Evolutionary conservation across 2,329 filamentous ascomycete species (phyloP).

Genomic region (Aspergillus texensis): DNA sequence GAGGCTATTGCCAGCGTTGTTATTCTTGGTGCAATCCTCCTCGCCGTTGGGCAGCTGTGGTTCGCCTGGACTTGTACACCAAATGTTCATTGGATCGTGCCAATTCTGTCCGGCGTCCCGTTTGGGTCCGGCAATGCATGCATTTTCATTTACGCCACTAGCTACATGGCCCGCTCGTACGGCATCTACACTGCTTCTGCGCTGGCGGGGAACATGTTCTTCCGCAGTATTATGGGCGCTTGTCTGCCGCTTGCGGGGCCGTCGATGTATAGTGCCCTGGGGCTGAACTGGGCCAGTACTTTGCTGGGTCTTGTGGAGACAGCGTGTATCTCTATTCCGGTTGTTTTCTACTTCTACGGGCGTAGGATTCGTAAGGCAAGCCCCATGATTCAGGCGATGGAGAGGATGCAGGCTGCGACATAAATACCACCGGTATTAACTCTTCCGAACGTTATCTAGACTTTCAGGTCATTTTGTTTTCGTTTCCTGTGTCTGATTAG

Average conservation of each 20-base stretch:
- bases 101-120: conserved; percentile 75
- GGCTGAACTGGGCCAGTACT: conserved; percentile 75
- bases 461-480: too few species aligned
- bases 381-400: conserved; percentile 45
- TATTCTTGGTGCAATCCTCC: conserved; percentile 71
- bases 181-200: conserved; percentile 78
- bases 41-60: conserved; percentile 74
- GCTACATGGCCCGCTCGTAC: conserved; percentile 76
- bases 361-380: conserved; percentile 57
- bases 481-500: too few species aligned
- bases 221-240: conserved; percentile 69
- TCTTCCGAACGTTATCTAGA: too few species aligned
- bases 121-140: conserved; percentile 75
- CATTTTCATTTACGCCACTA: conserved; percentile 77
- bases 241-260: conserved; percentile 73
- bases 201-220: conserved; percentile 73
- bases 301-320: conserved; percentile 72
- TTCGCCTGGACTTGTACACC: conserved; percentile 86
- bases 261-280: conserved; percentile 67
- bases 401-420: not conserved
- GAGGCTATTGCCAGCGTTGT: conserved; percentile 79
- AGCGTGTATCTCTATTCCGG: conserved; percentile 71
- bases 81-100: conserved; percentile 74
- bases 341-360: conserved; percentile 68
- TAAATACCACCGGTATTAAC: too few species aligned